Evolutionary conservation across 495 filamentous ascomycete genomes (phyloP).

Genomic region (Podospora anserina): DNA sequence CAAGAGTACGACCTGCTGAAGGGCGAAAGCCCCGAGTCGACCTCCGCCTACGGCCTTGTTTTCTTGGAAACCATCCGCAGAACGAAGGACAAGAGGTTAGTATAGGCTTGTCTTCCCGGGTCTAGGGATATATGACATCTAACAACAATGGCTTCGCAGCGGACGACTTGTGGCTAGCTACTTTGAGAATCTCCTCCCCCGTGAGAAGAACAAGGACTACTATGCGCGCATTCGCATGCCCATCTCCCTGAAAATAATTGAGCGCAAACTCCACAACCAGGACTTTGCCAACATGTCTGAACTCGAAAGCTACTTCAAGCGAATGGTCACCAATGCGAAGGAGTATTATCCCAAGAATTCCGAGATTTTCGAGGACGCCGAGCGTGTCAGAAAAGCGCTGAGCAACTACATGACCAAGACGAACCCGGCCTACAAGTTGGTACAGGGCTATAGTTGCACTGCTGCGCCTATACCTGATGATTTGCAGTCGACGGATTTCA

Average conservation of each 20-base stretch:
- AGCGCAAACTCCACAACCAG: conserved; percentile 61
- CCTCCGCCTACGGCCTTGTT: conserved; percentile 62
- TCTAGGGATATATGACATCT: conserved; percentile 9
- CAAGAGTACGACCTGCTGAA: conserved; percentile 40
- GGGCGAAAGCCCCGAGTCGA: conserved; percentile 58
- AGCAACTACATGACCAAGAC: conserved; percentile 72
- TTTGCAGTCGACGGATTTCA: conserved; percentile 24
- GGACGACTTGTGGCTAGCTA: conserved; percentile 65
- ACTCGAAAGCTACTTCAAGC: conserved; percentile 72
- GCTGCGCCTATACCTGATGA: conserved; percentile 58
- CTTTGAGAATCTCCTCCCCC: conserved; percentile 66
- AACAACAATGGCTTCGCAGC: conserved; percentile 37
- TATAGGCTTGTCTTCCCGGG: not conserved
- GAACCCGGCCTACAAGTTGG: conserved; percentile 67
- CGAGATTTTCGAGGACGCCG: conserved; percentile 67
- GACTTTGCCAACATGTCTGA: conserved; percentile 61
- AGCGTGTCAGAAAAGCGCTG: conserved; percentile 68
- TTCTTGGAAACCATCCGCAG: conserved; percentile 63
- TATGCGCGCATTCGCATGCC: conserved; percentile 69
- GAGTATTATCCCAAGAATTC: conserved; percentile 64
- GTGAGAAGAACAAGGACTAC: conserved; percentile 64
- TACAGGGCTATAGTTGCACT: conserved; percentile 54
- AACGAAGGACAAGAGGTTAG: conserved; percentile 70
- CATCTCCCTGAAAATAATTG: conserved; percentile 71
- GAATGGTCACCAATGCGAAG: conserved; percentile 73